A percentile compares a stretch with the other conserved stretches of the same genome.
These are phyloP conservation scores for Epichloe glyceriae DNA, from an alignment of 2,329 filamentous ascomycete species.

Conservation along the genomic window DNA sequence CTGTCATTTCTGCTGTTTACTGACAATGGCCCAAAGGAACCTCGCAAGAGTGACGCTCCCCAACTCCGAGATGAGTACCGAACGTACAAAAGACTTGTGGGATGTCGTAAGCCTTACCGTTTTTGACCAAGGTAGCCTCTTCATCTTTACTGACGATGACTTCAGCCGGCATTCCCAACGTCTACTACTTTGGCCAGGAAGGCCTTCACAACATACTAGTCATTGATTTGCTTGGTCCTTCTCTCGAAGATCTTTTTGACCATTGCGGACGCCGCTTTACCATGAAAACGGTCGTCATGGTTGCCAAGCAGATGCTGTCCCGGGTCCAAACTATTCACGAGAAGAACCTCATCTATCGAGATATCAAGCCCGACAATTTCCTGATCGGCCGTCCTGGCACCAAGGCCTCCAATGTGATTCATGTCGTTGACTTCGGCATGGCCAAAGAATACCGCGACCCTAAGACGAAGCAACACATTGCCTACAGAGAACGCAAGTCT, in stretches of 20 bases:
- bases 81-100: conserved; percentile 98
- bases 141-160: background rate
- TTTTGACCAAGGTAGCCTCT: background rate
- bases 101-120: conserved; percentile 65
- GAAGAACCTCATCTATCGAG: conserved; percentile 98
- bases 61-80: conserved; percentile 97
- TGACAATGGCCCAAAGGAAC: conserved; percentile 50
- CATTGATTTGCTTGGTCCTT: conserved; percentile 87
- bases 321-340: conserved; percentile 99
- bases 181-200: conserved; percentile 98
- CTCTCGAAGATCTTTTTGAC: conserved; percentile 97
- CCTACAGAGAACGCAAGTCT: conserved; percentile 92
- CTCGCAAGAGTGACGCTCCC: conserved; percentile 94
- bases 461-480: conserved; percentile 98
- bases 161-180: conserved; percentile 78
- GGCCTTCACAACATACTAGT: conserved; percentile 99
- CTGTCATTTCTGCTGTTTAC: background rate
- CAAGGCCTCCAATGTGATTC: conserved; percentile 94
- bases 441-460: conserved; percentile 98
- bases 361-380: conserved; percentile 99
- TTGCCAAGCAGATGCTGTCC: conserved; percentile 96
- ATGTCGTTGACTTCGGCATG: conserved; percentile 99
- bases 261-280: conserved; percentile 99
- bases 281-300: conserved; percentile 93
- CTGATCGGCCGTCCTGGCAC: conserved; percentile 91